Evolutionary conservation across 176 grass and related monocot species (phyloP), one percentile per base, ranked within the genome.

Genomic region (Tillandsia leiboldiana): DNA sequence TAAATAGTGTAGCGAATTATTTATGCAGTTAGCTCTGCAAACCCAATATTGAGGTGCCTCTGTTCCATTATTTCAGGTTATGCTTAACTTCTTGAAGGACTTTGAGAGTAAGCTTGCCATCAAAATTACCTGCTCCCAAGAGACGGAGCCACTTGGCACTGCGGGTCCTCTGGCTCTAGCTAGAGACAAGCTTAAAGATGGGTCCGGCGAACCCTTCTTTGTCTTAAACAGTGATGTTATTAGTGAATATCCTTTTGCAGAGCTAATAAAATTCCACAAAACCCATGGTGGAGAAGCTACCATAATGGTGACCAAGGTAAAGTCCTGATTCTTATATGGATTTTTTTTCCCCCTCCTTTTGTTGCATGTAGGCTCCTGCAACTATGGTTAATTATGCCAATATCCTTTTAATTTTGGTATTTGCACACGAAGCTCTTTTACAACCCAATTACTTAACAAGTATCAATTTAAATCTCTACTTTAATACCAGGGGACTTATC

Each of bases 231-330:
- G 88, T 14, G 92, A 91, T 27, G 88, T 96, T 78, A 96, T 91
- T 65, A 96, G 88, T 6, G 92, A 91, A 80, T 96, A 96, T 65
- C 92, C 92, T 24, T 96, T 96, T 82, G 63, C 72, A 12, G 85
- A 96, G 76, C 84, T 96, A 73, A 83, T 96, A 18, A 5, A 96
- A 51, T 91, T 91, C 72, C 92, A 96, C 76, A 96, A 91, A 66
- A 64, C 72, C 14, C 88, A 96, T 75, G 88, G 83, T 3, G 86
- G 86, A 9, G 86, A 91, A 65, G 92, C 88, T 15, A 96, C 92
- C 75, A 96, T 91, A 68, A 91, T 91, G 88, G 92, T 96, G 69
- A 96, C 92, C 26, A 91, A 91, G 88, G 92, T 91, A 85, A 49
- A 72, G 24, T 62, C 51, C 64, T 81, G 18, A 2, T 76, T 42